phyloP scores from a whole-genome alignment of 768 basidiomycete genomes.

The Rhizopogon vesiculosus region DNA sequence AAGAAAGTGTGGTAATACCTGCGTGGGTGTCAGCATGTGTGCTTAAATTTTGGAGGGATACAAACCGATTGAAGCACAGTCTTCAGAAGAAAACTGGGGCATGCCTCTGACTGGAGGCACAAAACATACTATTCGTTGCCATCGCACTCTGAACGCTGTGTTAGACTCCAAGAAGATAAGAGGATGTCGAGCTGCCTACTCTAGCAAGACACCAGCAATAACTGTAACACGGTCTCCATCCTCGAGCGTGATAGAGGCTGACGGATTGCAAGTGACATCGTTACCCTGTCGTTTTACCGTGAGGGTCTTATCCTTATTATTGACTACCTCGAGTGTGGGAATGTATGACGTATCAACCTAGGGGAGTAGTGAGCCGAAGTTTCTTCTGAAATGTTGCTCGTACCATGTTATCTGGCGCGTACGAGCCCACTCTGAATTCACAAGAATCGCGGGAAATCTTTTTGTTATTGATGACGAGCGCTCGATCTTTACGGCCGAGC shows the following conservation, averaged over 20 bases:
- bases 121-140: constrained; percentile 50
- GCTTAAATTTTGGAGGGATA: background rate
- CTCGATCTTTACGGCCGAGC: constrained; percentile 54
- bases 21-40: background rate
- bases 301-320: constrained; percentile 44
- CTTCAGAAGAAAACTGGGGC: constrained; percentile 31
- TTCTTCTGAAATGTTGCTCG: constrained; percentile 17
- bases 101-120: constrained; percentile 32
- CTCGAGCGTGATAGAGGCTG: constrained; percentile 36
- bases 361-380: background rate
- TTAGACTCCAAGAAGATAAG: constrained; percentile 1
- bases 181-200: constrained; percentile 32
- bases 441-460: constrained; percentile 64
- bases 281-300: constrained; percentile 34
- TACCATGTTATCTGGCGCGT: constrained; percentile 51
- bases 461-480: constrained; percentile 50
- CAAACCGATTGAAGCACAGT: constrained; percentile 54
- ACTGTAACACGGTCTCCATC: constrained; percentile 53
- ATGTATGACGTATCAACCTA: constrained; percentile 46
- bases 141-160: constrained; percentile 36
- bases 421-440: constrained; percentile 50
- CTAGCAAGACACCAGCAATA: constrained; percentile 35
- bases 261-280: constrained; percentile 30
- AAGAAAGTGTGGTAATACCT: constrained; percentile 57
- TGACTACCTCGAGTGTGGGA: constrained; percentile 46